Base-by-base conservation (phyloP, 345 rosid genomes). In the Abelmoschus esculentus region DNA sequence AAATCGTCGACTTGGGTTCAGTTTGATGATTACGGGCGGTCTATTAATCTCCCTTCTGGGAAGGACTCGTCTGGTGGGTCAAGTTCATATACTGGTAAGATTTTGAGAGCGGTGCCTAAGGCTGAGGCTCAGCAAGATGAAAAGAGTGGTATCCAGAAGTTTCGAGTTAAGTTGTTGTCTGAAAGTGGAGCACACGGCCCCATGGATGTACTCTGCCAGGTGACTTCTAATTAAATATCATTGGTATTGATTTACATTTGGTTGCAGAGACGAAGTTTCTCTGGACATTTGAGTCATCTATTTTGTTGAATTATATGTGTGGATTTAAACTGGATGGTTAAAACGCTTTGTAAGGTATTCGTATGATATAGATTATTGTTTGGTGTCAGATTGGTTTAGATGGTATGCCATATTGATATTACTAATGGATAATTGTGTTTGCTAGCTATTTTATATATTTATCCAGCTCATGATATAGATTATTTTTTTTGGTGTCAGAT, bases 151-250 rank as follows among this genome's bases (percentile, higher is more conserved):
- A 96, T 96, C 18, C 99, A 87, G 88, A 96, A 96, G 73, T 96
- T 90, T 61, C 86, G 99, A 59, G 99, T 96, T 64, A 96, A 87
- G 75, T 71, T 96, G 70, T 73, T 96, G 82, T 84, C 92, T 52
- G 99, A 96, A 79, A 84, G 86, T 47, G 89, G 85, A n/a, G 93
- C 96, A 55, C 92, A 90, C 77, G 85, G 88, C 80, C 87, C 88
- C 19, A 86, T 88, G 80, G 99, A 96, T 75, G 90, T 96, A 26
- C 91, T 96, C 79, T 96, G 98, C 75, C 96, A 96, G 93, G 99
- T 95, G 70, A 10, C 3, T 40, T 26, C 3, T 32, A 18, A 22
- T 44, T 70, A 22, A 13, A 19, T 5, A 18, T 56, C 3, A 2
- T 42, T 9, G 13, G 18, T 0, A n/a, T 40, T 14, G 18, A 13